Evolutionary conservation across 148 eudicot genomes (phyloP), one percentile per base, ranked within the genome.

Genomic region (Camellia sinensis): DNA sequence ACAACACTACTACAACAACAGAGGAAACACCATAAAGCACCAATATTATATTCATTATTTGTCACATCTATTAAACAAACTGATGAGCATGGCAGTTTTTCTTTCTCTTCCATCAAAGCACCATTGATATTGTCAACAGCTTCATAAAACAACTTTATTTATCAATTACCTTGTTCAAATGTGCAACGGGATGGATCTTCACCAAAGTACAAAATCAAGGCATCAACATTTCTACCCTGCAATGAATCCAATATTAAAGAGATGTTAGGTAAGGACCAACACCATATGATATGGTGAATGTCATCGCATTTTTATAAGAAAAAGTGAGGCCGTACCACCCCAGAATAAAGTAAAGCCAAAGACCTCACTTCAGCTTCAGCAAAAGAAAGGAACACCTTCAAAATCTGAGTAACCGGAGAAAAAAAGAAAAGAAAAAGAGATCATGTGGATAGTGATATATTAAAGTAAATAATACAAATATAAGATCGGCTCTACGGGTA

Each of bases 151-250:
- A 56, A 56, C 7, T 65, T 54, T 44, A 56, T 19, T 3, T 13
- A 46, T 52, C 67, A 77, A 50, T 71, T 64, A 82, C 84, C 84
- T 82, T 82, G 84, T 37, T 82, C 84, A 77, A 77, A 82, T 50
- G 84, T 71, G 80, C 84, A 82, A 78, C 84, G 84, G 77, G 77
- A 66, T 14, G 80, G 84, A 71, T 82, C 84, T 77, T 82, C 84
- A 4, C 84, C 84, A 64, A 82, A 77, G 77, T 82, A 82, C 65
- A 82, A 77, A 71, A 82, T 78, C 80, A 82, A 77, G 10, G 84
- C 71, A 76, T 82, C 84, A 13, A 77, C 84, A 77, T 77, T 71
- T 82, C 77, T 82, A 56, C 84, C 84, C 84, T 82, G 80, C 52
- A 77, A 50, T 7, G 22, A 63, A 71, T 3, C 18, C 46, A 64